phyloP scores from a whole-genome alignment of 176 grass and related monocot species.

The Carex cristatella region DNA sequence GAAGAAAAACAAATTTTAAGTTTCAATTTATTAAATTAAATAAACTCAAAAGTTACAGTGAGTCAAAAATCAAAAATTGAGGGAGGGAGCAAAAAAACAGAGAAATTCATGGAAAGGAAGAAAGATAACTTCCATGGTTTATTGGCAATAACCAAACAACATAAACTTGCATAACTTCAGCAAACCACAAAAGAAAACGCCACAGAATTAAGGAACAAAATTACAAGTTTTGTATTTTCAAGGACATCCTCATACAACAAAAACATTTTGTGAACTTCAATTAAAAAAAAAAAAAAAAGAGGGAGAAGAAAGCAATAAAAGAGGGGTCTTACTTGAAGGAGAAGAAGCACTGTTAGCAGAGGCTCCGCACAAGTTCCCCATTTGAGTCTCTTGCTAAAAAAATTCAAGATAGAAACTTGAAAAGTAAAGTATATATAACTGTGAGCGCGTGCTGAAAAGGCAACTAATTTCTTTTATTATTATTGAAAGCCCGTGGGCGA shows the following conservation, averaged over 20 bases:
- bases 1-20: not conserved
- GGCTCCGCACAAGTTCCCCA: conserved; percentile 63
- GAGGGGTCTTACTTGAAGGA: conserved; percentile 37
- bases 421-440: not conserved
- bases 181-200: not conserved
- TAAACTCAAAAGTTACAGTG: not conserved
- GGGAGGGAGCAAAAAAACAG: not conserved
- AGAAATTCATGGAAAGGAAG: not conserved
- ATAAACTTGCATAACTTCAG: not conserved
- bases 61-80: not conserved
- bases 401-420: not conserved
- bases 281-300: not conserved
- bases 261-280: not conserved
- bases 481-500: too few relatives aligned
- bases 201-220: not conserved
- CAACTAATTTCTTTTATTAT: too few relatives aligned
- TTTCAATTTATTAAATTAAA: not conserved
- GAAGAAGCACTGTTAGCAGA: conserved; percentile 51
- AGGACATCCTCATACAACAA: not conserved
- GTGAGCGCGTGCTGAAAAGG: not conserved
- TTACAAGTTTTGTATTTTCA: not conserved
- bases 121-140: not conserved
- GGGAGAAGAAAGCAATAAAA: not conserved
- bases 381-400: conserved; percentile 1
- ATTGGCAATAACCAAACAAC: not conserved